These are phyloP conservation scores for Mucor sp. DNA, from an alignment of 371 early-diverging fungal species.

Conservation along the genomic window DNA sequence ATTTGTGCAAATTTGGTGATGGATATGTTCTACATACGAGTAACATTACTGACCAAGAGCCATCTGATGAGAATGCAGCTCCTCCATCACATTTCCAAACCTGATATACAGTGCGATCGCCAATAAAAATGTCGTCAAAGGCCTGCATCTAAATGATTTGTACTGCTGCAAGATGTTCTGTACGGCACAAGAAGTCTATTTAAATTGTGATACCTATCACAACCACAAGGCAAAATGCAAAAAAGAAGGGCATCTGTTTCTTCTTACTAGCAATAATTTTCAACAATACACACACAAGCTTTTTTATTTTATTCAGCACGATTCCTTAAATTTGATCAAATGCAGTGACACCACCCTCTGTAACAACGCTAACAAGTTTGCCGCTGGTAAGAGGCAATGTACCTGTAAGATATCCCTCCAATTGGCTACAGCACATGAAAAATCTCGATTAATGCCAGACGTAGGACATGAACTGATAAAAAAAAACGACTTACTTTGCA, in stretches of 20 bases:
- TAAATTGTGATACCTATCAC: neutral
- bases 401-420: slow-evolving; percentile 56
- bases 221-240: neutral
- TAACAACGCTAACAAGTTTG: slow-evolving; percentile 55
- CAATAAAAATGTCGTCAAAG: neutral
- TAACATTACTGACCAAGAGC: too few relatives aligned
- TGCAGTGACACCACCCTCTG: slow-evolving; percentile 52
- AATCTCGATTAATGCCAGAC: neutral
- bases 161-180: neutral
- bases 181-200: neutral
- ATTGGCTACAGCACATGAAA: slow-evolving; percentile 35
- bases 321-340: slow-evolving; percentile 45
- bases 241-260: neutral
- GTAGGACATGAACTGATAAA: neutral
- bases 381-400: slow-evolving; percentile 50
- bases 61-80: too few relatives aligned
- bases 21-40: neutral
- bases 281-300: neutral
- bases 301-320: neutral
- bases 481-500: slow-evolving; percentile 58
- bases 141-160: neutral
- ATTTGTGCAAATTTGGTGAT: neutral
- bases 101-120: too few relatives aligned
- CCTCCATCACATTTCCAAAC: too few relatives aligned
- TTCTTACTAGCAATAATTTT: neutral